A percentile compares a stretch with the other conserved stretches of the same genome.
Conservation (phyloP, 306 rosid species). For the Cucumis hystrix region DNA sequence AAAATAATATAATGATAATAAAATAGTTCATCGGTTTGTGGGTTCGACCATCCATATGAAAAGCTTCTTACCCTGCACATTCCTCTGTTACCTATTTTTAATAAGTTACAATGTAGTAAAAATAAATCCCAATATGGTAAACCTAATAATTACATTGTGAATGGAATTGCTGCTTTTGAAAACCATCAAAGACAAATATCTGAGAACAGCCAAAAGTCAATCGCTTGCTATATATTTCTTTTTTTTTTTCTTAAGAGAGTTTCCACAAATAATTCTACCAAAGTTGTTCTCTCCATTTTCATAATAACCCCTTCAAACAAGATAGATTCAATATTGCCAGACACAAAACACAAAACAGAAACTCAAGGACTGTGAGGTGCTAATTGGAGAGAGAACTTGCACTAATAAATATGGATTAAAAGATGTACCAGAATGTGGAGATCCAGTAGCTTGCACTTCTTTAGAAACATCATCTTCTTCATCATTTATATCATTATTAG, state of each 20-base stretch:
- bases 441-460: constrained; percentile 32
- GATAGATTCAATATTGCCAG: not conserved
- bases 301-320: not conserved
- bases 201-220: not conserved
- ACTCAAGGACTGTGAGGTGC: not conserved
- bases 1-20: not conserved
- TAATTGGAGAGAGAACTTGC: not conserved
- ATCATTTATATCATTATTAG: constrained; percentile 55
- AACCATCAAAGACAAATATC: not conserved
- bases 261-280: not conserved
- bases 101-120: not conserved
- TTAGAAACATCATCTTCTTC: constrained; percentile 57
- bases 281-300: not conserved
- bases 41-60: not conserved
- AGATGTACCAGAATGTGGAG: constrained; percentile 52
- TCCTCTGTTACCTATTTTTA: not conserved
- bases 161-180: not conserved
- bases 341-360: not conserved
- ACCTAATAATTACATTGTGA: not conserved
- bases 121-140: not conserved
- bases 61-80: not conserved
- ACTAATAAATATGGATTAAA: not conserved
- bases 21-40: not conserved
- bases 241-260: not conserved
- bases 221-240: not conserved